Base-by-base conservation (phyloP, 495 filamentous ascomycete species). In the Pyronema omphalodes region DNA sequence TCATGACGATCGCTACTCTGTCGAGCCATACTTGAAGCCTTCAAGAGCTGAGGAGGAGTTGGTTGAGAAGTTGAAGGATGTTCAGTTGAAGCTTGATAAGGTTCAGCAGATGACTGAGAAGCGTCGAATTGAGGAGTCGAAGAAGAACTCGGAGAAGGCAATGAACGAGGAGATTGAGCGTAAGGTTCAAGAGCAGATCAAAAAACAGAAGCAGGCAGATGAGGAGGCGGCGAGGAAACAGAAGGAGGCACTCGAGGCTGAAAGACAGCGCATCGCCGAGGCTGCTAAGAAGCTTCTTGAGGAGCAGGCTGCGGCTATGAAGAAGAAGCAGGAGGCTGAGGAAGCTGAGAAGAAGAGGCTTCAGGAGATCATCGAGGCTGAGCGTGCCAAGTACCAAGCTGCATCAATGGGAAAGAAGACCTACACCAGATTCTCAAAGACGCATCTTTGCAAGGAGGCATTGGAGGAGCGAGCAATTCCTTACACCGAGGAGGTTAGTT, bases 381-480 rank as follows among this genome's bases (percentile, higher is more conserved):
- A 60, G 44, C 36, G 49, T 9, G 44, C 51, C 29, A 55, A 52
- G 37, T 56, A 57, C 33, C 53, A 47, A 3, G 29, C 58, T 12
- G 3, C 57, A 17, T 47, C 33, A 50, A 44, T 17, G 41, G 55
- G 51, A 33, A 57, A 55, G 29, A 57, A 39, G 23, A 64, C 61
- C 5, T 64, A 66, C 17, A 66, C 63, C 18, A 61, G 60, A 39
- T 66, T 66, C 52, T 62, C 62, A 36, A 66, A 66, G 34, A 19
- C 47, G 35, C 63, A 65, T 39, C 59, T 66, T 33, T 61, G 59
- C 49, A 66, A 66, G 40, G 63, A 66, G 52, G 63, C 63, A 44
- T 55, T 66, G 19, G 62, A 66, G 51, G 63, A 66, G 52, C 57
- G 59, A 12, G 49, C 50, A 12, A 62, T 66, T 53, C 37, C 51